Conservation (phyloP, 139 green algal genomes). For the Auxenochlorella pyrenoidosa region DNA sequence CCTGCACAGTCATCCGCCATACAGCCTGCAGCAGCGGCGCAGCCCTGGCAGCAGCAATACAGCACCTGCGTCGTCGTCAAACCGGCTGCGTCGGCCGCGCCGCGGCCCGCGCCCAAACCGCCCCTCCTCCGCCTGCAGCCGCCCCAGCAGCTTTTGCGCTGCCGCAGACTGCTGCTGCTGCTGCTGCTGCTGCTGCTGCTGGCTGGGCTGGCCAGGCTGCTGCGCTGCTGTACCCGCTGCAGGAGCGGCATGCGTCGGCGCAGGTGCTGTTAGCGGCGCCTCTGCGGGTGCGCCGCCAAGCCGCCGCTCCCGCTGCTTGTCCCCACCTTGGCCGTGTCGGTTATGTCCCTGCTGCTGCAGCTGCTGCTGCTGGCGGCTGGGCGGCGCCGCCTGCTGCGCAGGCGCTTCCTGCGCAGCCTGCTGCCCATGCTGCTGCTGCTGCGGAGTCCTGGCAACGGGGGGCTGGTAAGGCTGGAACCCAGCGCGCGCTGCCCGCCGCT, state of each 20-base stretch:
- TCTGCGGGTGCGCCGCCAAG: neutral
- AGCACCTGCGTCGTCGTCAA: constrained; percentile 44
- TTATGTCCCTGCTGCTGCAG: neutral
- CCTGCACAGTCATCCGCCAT: too few relatives aligned
- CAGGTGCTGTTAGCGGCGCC: neutral
- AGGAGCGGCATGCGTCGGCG: neutral
- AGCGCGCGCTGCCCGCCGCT: neutral
- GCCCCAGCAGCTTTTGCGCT: constrained; percentile 46
- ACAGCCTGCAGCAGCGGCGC: neutral
- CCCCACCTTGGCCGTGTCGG: neutral
- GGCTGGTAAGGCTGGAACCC: constrained; percentile 21
- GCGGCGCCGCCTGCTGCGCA: neutral
- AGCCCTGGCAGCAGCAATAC: neutral
- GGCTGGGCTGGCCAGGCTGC: neutral
- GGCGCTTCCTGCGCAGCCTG: neutral
- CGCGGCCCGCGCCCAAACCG: constrained; percentile 23
- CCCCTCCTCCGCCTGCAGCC: constrained; percentile 15
- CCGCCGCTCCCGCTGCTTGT: neutral
- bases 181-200: constrained; percentile 7
- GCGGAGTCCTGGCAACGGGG: constrained; percentile 24
- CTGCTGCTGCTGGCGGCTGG: neutral
- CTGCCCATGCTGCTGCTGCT: neutral
- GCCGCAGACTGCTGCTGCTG: constrained; percentile 6
- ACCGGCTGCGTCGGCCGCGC: constrained; percentile 26
- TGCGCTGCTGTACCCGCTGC: neutral